A percentile compares a stretch with the other conserved stretches of the same genome.
Conservation (phyloP, 805 yeast species). For the Starmerella roubikii region DNA sequence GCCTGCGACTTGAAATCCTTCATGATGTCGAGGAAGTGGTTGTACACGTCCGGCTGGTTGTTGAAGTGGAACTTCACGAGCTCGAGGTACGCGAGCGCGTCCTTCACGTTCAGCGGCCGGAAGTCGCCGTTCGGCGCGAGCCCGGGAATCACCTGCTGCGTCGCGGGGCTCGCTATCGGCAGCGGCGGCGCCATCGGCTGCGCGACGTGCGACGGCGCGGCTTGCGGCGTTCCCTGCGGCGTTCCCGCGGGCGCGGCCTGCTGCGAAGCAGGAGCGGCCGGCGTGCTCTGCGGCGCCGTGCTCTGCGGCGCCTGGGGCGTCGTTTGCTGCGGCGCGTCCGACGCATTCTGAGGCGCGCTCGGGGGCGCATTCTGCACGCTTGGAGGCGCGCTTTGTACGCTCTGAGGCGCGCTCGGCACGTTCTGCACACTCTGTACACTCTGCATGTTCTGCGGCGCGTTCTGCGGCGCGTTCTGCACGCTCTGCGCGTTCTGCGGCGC, state of each 20-base stretch:
- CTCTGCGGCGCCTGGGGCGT: slow-evolving; percentile 9
- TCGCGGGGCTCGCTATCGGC: slow-evolving; percentile 3
- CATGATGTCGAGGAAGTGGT: slow-evolving; percentile 93
- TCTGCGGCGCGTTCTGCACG: too few species aligned
- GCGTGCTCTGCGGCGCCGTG: slow-evolving; percentile 3
- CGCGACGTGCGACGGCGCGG: slow-evolving; percentile 5
- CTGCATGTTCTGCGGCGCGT: too few species aligned
- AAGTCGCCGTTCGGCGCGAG: slow-evolving; percentile 17
- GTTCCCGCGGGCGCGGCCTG: slow-evolving; percentile 7
- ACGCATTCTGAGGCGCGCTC: slow-evolving; percentile 2
- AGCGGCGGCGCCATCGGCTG: slow-evolving; percentile 8
- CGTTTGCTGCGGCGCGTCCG: neutral
- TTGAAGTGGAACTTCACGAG: slow-evolving; percentile 89
- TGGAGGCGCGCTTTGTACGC: too few species aligned
- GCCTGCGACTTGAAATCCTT: slow-evolving; percentile 94
- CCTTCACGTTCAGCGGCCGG: slow-evolving; percentile 80
- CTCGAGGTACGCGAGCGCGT: slow-evolving; percentile 87
- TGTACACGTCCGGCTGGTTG: slow-evolving; percentile 88
- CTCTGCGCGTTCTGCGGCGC: too few species aligned
- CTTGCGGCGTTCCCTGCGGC: slow-evolving; percentile 3
- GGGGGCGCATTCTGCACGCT: too few species aligned
- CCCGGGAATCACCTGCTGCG: slow-evolving; percentile 15
- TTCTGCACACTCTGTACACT: too few species aligned
- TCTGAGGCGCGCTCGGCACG: too few species aligned
- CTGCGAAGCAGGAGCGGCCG: slow-evolving; percentile 9